Evolutionary conservation across 192 early-diverging fungal species (phyloP).

Genomic region (Dimargaris cristalligena): DNA sequence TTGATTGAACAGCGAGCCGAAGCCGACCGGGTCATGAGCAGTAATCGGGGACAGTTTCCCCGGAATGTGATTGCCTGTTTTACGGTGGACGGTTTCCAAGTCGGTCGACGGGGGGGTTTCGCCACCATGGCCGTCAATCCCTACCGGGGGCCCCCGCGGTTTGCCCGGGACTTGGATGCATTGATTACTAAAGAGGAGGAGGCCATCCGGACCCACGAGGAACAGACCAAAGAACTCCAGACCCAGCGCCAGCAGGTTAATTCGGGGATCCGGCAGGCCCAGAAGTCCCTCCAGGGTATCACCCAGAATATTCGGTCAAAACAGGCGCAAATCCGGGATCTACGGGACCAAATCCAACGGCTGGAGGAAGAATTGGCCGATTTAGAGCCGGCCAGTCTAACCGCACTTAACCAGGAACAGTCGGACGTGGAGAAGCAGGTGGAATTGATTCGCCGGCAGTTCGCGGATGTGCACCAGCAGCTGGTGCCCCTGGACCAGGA

Average conservation of each 20-base stretch:
- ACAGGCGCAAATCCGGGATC: conserved; percentile 19
- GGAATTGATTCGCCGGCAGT: conserved; percentile 40
- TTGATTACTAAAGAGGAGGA: conserved; percentile 22
- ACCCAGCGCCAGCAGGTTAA: conserved; percentile 14
- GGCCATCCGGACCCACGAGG: conserved; percentile 11
- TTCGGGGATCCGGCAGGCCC: conserved; percentile 23
- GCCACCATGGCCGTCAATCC: conserved; percentile 15
- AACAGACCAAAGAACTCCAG: conserved; percentile 12
- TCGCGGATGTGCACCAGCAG: conserved; percentile 30
- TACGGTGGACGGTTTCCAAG: conserved; percentile 36
- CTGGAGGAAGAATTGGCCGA: conserved; percentile 34
- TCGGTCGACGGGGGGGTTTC: conserved; percentile 33
- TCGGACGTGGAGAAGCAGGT: conserved; percentile 30
- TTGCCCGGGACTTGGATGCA: conserved; percentile 32
- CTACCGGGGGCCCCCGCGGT: conserved; percentile 23
- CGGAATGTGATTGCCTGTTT: conserved; percentile 43
- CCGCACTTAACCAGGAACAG: conserved; percentile 35
- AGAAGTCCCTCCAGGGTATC: conserved; percentile 16
- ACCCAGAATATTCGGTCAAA: conserved; percentile 21
- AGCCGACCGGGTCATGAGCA: conserved; percentile 28
- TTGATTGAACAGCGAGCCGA: conserved; percentile 37
- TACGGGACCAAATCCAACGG: conserved; percentile 23
- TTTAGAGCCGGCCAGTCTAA: conserved; percentile 43
- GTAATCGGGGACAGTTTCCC: conserved; percentile 36
- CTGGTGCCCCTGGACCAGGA: conserved; percentile 16